A percentile compares a stretch with the other conserved stretches of the same genome.
These are phyloP conservation scores for Boletus huronensis DNA, from an alignment of 768 basidiomycete genomes.

Conservation along the genomic window DNA sequence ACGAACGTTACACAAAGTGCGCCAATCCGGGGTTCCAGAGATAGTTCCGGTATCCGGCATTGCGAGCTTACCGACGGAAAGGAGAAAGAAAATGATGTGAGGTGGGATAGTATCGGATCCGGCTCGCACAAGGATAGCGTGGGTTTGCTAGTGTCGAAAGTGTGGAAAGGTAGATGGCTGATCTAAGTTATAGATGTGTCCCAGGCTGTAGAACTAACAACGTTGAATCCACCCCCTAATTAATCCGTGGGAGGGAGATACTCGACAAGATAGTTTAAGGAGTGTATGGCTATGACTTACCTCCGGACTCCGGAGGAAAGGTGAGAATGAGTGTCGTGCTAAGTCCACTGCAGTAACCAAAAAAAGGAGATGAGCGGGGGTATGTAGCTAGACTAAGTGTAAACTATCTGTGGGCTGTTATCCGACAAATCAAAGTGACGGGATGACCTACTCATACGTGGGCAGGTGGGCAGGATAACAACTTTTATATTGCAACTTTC, in stretches of 20 bases:
- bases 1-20: slow-evolving; percentile 15
- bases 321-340: too few relatives aligned
- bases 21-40: slow-evolving; percentile 16
- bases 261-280: too few relatives aligned
- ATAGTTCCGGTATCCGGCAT: slow-evolving; percentile 2
- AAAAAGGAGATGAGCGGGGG: too few relatives aligned
- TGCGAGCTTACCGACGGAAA: not conserved
- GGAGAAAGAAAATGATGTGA: not conserved
- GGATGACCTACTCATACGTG: too few relatives aligned
- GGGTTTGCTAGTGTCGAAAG: not conserved
- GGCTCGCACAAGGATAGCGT: not conserved
- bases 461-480: not conserved
- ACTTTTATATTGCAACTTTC: not conserved
- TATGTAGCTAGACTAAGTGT: too few relatives aligned
- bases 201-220: not conserved
- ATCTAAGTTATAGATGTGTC: not conserved
- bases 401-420: too few relatives aligned
- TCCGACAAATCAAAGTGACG: too few relatives aligned
- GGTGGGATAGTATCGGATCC: not conserved
- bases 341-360: too few relatives aligned
- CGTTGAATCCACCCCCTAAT: too few relatives aligned
- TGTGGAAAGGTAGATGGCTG: not conserved
- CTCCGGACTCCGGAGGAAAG: too few relatives aligned
- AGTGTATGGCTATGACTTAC: too few relatives aligned
- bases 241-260: too few relatives aligned